These are phyloP conservation scores for Aspergillus fumigatiaffinis DNA, from an alignment of 2,329 filamentous ascomycete genomes.

Conservation along the genomic window DNA sequence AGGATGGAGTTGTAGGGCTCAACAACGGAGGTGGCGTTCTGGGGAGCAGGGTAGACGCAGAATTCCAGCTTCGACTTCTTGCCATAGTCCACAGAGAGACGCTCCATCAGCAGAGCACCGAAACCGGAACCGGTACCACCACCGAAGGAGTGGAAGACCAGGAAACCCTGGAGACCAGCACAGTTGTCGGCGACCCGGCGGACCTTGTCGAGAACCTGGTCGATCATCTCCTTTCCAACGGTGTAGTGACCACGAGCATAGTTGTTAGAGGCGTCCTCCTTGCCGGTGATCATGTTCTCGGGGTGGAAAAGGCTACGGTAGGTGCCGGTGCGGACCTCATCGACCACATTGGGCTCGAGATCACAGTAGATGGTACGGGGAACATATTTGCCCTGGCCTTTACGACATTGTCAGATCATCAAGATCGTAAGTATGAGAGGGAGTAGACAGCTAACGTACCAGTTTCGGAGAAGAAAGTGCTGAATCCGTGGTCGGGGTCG, in stretches of 20 bases:
- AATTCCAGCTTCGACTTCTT: conserved; percentile 99
- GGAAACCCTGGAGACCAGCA: conserved; percentile 95
- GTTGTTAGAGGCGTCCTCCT: conserved; percentile 99
- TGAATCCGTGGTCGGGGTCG: conserved; percentile 95
- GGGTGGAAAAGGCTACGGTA: conserved; percentile 98
- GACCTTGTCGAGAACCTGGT: conserved; percentile 96
- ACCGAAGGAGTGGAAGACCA: conserved; percentile 99
- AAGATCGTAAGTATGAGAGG: not conserved
- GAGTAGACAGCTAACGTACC: conserved; percentile 56
- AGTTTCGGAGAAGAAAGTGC: conserved; percentile 99
- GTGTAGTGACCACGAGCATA: conserved; percentile 99
- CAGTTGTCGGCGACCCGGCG: conserved; percentile 97
- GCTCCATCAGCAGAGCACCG: conserved; percentile 97
- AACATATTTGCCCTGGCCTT: conserved; percentile 98
- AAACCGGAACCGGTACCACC: conserved; percentile 98
- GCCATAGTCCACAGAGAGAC: conserved; percentile 96
- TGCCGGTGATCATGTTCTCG: conserved; percentile 99
- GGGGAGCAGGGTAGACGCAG: conserved; percentile 96
- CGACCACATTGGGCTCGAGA: conserved; percentile 99
- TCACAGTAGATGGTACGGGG: conserved; percentile 99
- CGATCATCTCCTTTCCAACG: conserved; percentile 98
- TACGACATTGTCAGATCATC: conserved; percentile 11
- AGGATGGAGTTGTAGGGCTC: conserved; percentile 99
- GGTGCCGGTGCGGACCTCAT: conserved; percentile 95
- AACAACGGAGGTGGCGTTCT: conserved; percentile 94